Percentiles rank a stretch among this genome's conserved stretches.
Evolutionary conservation across 768 basidiomycete species (phyloP).

Genomic region (Coprinopsis strossmayeri): DNA sequence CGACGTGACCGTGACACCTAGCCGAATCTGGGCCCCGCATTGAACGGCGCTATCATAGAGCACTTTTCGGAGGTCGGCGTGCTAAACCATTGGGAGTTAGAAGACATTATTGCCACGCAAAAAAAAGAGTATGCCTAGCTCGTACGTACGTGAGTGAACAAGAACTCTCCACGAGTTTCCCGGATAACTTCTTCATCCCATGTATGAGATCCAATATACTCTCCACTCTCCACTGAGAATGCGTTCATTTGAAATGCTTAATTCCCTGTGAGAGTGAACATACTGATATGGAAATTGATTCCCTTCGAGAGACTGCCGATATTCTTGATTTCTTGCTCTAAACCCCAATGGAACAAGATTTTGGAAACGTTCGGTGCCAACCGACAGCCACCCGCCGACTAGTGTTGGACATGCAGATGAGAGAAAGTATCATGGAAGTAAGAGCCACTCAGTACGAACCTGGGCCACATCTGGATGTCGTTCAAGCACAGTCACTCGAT

Average conservation of each 20-base stretch:
- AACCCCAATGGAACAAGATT: slow-evolving; percentile 50
- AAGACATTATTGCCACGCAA: not conserved
- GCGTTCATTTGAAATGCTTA: too few species aligned
- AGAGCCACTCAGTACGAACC: slow-evolving; percentile 2
- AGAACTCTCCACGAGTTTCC: slow-evolving; percentile 34
- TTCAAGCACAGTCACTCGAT: slow-evolving; percentile 49
- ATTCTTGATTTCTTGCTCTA: slow-evolving; percentile 21
- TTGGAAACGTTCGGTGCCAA: slow-evolving; percentile 50
- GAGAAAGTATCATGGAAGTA: too few species aligned
- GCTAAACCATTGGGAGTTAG: slow-evolving; percentile 24
- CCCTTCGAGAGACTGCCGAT: slow-evolving; percentile 19
- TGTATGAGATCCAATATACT: slow-evolving; percentile 37
- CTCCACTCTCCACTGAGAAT: slow-evolving; percentile 42
- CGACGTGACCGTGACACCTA: slow-evolving; percentile 23
- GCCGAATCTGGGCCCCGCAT: slow-evolving; percentile 36
- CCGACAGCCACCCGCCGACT: slow-evolving; percentile 23
- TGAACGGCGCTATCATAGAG: slow-evolving; percentile 39
- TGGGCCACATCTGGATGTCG: slow-evolving; percentile 14
- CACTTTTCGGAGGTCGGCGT: slow-evolving; percentile 43
- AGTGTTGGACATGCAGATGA: not conserved
- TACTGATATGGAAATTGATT: slow-evolving; percentile 16
- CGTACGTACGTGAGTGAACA: slow-evolving; percentile 32
- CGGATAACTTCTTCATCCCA: slow-evolving; percentile 49
- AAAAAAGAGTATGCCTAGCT: not conserved
- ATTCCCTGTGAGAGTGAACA: too few species aligned